Base-by-base conservation (phyloP, 345 rosid species). In the Pistacia integerrima region DNA sequence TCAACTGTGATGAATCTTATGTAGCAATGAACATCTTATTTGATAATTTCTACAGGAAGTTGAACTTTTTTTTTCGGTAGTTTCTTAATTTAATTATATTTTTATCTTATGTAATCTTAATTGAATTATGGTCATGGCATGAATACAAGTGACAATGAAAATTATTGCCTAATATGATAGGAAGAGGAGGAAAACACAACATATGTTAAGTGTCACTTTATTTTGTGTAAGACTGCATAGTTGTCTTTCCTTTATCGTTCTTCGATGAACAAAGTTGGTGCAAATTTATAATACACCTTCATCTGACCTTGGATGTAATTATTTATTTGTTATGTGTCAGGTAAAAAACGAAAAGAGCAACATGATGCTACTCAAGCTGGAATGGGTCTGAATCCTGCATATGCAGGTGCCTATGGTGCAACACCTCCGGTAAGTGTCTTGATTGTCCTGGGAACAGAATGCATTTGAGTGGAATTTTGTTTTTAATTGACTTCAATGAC, bases 341-440 rank as follows among this genome's bases (percentile, higher is more conserved):
- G 97, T 63, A 97, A 92, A 84, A 97, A 91, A 82, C 88, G 81
- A 80, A 97, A 88, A 81, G 98, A 97, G 70, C 99, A 94, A 70
- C 90, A 90, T 74, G 92, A 94, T 85, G 87, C 93, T 76, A 80
- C 88, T 78, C 97, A 85, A 76, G 81, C 78, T 65, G 93, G 81
- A 33, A 78, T 74, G 78, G 86, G 90, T 62, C 65, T 81, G 77
- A 89, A 87, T 79, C 87, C 98, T 72, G 89, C 89, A 48, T 96
- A 91, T 86, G 78, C 84, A 13, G 89, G 98, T 66, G 87, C 80
- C 71, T 96, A 90, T 69, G 97, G 97, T 74, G 80, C 88, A 85
- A 76, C 88, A 41, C 99, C 98, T 88, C 90, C 97, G 80, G 99
- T 97, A 80, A 87, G 97, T 76, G 44, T 51, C 58, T 54, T 59